Conservation (phyloP, 805 yeast genomes). For the Lachancea thermotolerans region DNA sequence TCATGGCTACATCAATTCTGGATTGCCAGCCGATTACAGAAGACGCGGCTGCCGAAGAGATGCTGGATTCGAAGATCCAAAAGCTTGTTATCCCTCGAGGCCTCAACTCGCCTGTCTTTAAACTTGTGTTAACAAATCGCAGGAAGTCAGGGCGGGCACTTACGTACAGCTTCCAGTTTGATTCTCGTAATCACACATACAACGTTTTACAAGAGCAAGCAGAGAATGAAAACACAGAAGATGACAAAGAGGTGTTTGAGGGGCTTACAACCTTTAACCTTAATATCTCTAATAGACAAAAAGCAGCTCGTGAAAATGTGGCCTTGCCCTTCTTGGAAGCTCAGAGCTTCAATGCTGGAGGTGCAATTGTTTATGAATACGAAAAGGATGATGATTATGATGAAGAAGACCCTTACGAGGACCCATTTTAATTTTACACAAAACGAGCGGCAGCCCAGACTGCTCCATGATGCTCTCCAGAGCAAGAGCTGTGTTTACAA, state of each 20-base stretch:
- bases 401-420: slow-evolving; percentile 97
- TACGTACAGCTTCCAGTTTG: slow-evolving; percentile 46
- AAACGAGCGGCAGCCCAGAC: neutral
- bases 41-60: slow-evolving; percentile 40
- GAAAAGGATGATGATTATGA: slow-evolving; percentile 97
- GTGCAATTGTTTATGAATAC: slow-evolving; percentile 92
- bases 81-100: slow-evolving; percentile 45
- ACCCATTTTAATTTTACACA: slow-evolving; percentile 55
- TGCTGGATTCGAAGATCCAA: slow-evolving; percentile 35
- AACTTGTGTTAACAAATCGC: slow-evolving; percentile 52
- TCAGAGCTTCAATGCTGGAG: slow-evolving; percentile 70
- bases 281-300: slow-evolving; percentile 67
- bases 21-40: slow-evolving; percentile 45
- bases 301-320: slow-evolving; percentile 71
- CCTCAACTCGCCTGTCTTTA: slow-evolving; percentile 42
- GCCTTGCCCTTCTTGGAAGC: slow-evolving; percentile 90
- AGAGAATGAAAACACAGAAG: slow-evolving; percentile 27
- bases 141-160: slow-evolving; percentile 82
- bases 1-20: slow-evolving; percentile 69
- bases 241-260: slow-evolving; percentile 51
- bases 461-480: too few species aligned
- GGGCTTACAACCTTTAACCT: slow-evolving; percentile 85
- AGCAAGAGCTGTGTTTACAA: too few species aligned
- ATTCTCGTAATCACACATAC: slow-evolving; percentile 41
- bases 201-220: slow-evolving; percentile 24